Base-by-base conservation (phyloP, 2,329 filamentous ascomycete species). In the Botrytis fragariae region DNA sequence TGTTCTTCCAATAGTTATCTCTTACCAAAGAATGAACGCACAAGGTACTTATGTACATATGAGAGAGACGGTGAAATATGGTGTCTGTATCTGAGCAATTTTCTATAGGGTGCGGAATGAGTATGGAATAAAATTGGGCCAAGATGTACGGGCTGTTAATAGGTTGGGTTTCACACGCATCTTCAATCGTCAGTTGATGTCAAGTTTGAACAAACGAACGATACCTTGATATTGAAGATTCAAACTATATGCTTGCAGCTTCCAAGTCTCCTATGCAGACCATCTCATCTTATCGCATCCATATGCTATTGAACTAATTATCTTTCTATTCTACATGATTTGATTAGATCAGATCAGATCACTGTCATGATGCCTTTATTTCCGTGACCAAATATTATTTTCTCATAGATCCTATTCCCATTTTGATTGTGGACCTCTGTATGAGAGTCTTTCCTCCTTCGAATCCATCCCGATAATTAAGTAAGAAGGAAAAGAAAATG, bases 21-120 rank as follows among this genome's bases (percentile, higher is more conserved):
- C 29, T 62, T 71, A 71, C 69, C 69, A 71, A 65, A 71, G 69
- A 64, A 32, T 51, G 29, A 44, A n/a, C 59, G 64, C 44, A 54
- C 44, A 37, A 42, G 48, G n/a, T 57, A 22, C 5, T n/a, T 18
- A 54, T 51, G 64, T 67, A 54, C 16, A 25, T 67, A 29, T 54
- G 64, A 39, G 51, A 64, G 64, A 39, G 51, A 64, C 9, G 61
- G 29, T 45, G 25, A 22, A 37, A 25, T 39, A 57, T 29, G n/a
- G n/a, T 57, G 25, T 51, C 5, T 14, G 25, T 16, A 22, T 39
- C 9, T 29, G 64, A 54, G 45, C 16, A 16, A 39, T 39, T 54
- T 67, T 64, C n/a, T 42, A 45, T 25, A 64, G 22, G n/a, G 61
- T 35, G 64, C 45, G 45, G 45, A 37, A 37, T 48, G 32, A 25